Base-by-base conservation (phyloP, 2,329 filamentous ascomycete genomes). In the Hypomyces rosellus region DNA sequence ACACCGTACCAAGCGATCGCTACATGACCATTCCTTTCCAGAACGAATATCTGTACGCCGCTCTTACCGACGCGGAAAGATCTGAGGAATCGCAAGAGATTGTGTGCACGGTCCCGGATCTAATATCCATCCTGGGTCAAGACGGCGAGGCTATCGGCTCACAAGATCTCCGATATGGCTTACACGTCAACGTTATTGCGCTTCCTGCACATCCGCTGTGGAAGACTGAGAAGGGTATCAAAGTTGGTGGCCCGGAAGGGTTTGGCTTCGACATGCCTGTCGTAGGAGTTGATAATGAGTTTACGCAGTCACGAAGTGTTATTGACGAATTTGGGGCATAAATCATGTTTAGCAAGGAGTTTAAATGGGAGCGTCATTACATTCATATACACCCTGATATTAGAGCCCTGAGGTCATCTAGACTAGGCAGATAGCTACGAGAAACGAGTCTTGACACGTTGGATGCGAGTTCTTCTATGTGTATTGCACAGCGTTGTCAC, bases 131-230 rank as follows among this genome's bases (percentile, higher is more conserved):
- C 3, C 57, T 69, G 0, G 67, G 66, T 1, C 65, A 68, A 36
- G 73, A 76, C 44, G 74, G 75, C 0, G 73, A 74, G 45, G 75
- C 74, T 0, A 66, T 78, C 4, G 75, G 75, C 0, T 74, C 75
- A 1, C 71, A 73, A 13, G 75, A 78, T 20, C 61, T 77, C 30
- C 67, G 75, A 9, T 80, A 78, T 48, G 77, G 77, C 0, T 55
- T 79, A 3, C 64, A 69, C 4, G 76, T 79, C 0, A 72, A 62
- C 33, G 75, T 80, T 1, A 72, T 80, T 51, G 76, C 68, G 0
- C 62, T 80, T 33, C 66, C 74, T 2, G 71, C 74, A 1, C 74
- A 76, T 51, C 74, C 75, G 0, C 55, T 77, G 11, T 80, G 77
- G 76, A 75, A 65, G 57, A 69, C 63, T 1, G 63, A 64, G 3